These are phyloP conservation scores for Citrullus amarus DNA, from an alignment of 306 rosid species.

Conservation along the genomic window DNA sequence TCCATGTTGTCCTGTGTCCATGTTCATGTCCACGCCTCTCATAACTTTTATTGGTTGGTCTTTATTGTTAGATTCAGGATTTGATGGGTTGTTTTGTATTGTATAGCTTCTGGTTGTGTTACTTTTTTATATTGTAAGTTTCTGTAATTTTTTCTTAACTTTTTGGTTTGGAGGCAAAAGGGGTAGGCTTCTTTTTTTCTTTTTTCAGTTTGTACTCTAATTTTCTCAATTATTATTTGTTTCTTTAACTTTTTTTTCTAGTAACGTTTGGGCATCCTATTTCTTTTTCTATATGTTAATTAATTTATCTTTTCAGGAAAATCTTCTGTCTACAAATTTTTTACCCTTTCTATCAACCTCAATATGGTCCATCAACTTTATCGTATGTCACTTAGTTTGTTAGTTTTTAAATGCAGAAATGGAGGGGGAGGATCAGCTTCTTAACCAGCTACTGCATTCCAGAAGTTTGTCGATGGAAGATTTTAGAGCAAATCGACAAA, in stretches of 20 bases:
- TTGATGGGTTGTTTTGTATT: not conserved
- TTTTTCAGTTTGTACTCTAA: not conserved
- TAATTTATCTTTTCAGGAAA: not conserved
- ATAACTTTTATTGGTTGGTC: not conserved
- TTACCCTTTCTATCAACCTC: not conserved
- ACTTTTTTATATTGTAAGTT: not conserved
- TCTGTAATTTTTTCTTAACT: not conserved
- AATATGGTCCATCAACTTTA: not conserved
- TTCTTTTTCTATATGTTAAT: not conserved
- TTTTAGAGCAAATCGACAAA: conserved; percentile 49
- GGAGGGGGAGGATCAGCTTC: conserved; percentile 79
- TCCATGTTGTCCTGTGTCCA: not conserved
- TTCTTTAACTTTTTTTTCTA: not conserved
- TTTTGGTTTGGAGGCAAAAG: not conserved
- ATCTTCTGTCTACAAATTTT: not conserved
- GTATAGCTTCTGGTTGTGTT: not conserved
- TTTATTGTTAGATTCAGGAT: not conserved
- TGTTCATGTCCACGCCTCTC: not conserved
- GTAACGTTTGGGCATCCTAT: not conserved
- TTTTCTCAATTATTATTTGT: not conserved
- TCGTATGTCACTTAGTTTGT: not conserved
- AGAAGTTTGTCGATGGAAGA: conserved; percentile 46
- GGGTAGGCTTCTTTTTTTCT: not conserved
- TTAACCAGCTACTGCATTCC: conserved; percentile 56
- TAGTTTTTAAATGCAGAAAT: conserved; percentile 40